Conservation (phyloP, 2,329 filamentous ascomycete genomes). For the Beauveria medogensis region DNA sequence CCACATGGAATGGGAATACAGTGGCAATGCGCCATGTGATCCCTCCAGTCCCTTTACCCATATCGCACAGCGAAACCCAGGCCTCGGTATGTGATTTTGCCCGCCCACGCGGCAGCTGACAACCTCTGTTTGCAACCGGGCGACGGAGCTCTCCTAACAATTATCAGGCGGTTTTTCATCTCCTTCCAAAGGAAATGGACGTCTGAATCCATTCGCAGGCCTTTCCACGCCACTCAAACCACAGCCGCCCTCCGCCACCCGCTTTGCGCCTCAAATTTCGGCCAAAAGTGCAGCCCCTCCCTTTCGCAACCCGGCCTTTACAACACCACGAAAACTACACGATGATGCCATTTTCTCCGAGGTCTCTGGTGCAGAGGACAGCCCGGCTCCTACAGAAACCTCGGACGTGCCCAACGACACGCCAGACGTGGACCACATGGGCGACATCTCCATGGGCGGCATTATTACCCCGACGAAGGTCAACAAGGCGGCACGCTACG, state of each 20-base stretch:
- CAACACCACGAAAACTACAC: constrained; percentile 51
- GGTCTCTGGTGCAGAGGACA: constrained; percentile 50
- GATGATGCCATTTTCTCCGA: constrained; percentile 48
- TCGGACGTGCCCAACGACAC: constrained; percentile 46
- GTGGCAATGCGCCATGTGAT: constrained; percentile 49
- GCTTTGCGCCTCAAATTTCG: constrained; percentile 37
- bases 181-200: constrained; percentile 26
- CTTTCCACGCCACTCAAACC: constrained; percentile 33
- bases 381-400: constrained; percentile 49
- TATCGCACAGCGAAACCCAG: constrained; percentile 32
- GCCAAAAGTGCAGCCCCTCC: constrained; percentile 37
- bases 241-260: constrained; percentile 33
- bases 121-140: not conserved
- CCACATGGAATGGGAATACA: constrained; percentile 61
- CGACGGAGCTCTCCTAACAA: constrained; percentile 16
- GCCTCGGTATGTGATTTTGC: constrained; percentile 31
- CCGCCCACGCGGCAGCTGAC: not conserved
- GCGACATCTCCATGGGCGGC: constrained; percentile 31
- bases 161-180: constrained; percentile 24
- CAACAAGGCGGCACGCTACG: constrained; percentile 38
- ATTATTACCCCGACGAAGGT: constrained; percentile 40
- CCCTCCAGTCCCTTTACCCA: constrained; percentile 54
- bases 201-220: constrained; percentile 28
- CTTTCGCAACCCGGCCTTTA: constrained; percentile 58
- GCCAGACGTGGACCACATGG: constrained; percentile 41